Evolutionary conservation across 768 basidiomycete species (phyloP).

Genomic region (Tricholoma furcatifolium): DNA sequence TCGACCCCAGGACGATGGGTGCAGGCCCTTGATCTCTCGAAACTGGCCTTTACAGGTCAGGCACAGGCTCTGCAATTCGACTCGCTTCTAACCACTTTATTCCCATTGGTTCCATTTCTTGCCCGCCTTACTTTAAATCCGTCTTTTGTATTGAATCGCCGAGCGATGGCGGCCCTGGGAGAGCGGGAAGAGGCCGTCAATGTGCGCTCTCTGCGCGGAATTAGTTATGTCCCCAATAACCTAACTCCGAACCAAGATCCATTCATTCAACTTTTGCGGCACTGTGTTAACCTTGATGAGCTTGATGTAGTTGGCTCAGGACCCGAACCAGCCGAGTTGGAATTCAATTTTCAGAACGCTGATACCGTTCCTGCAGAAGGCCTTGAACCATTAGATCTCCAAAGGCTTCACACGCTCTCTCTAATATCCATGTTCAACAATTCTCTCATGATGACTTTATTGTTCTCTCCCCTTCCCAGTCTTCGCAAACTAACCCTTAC

Average conservation of each 20-base stretch:
- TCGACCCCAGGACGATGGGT: conserved; percentile 91
- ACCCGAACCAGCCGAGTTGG: conserved; percentile 51
- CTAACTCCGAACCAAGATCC: conserved; percentile 48
- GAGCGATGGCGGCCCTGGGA: conserved; percentile 51
- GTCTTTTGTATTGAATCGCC: conserved; percentile 57
- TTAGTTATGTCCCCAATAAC: conserved; percentile 45
- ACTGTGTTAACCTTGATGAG: conserved; percentile 56
- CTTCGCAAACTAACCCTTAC: conserved; percentile 67
- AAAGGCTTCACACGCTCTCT: conserved; percentile 55
- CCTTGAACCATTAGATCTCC: conserved; percentile 50
- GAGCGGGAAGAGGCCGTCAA: conserved; percentile 49
- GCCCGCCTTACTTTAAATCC: conserved; percentile 51
- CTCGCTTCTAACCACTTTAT: conserved; percentile 59
- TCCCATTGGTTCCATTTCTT: conserved; percentile 69
- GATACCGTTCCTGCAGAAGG: conserved; percentile 28
- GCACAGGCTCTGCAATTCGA: conserved; percentile 57
- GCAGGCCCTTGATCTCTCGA: conserved; percentile 68
- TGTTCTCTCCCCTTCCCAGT: conserved; percentile 59
- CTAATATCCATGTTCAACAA: conserved; percentile 69
- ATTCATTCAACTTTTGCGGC: conserved; percentile 54
- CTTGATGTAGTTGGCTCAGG: conserved; percentile 64
- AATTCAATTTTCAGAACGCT: conserved; percentile 25
- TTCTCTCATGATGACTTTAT: conserved; percentile 57
- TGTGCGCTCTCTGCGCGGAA: conserved; percentile 51
- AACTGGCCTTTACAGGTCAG: conserved; percentile 40